A percentile compares a stretch with the other conserved stretches of the same genome.
These are phyloP conservation scores for Globisporangium mamillatum DNA, from an alignment of 352 stramenopile genomes.

Conservation along the genomic window DNA sequence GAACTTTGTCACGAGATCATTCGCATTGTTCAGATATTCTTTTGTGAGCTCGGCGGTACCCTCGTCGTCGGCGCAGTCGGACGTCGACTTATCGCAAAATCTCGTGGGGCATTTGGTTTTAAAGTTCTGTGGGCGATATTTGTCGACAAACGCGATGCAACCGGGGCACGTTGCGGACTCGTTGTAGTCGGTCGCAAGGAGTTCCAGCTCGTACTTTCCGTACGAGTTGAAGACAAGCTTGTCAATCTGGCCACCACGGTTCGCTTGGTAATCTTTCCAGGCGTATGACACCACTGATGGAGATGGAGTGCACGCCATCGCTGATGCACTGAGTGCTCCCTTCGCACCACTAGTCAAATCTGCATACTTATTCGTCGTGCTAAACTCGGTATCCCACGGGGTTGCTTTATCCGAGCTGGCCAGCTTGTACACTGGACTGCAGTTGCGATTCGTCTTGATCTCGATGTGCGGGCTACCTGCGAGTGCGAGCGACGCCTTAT, in stretches of 20 bases:
- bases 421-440: conserved; percentile 10
- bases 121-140: conserved; percentile 31
- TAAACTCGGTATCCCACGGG: no score
- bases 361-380: no score
- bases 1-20: conserved; percentile 23
- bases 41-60: conserved; percentile 25
- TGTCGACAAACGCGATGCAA: conserved; percentile 53
- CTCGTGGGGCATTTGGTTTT: conserved; percentile 30
- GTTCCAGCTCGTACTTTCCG: conserved; percentile 48
- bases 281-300: conserved; percentile 19
- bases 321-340: no score
- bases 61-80: conserved; percentile 4
- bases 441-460: conserved; percentile 1
- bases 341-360: no score
- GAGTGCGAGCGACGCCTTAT: not conserved
- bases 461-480: conserved; percentile 4
- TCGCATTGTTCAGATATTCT: conserved; percentile 26
- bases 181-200: conserved; percentile 49
- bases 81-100: conserved; percentile 35
- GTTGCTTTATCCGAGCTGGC: no score
- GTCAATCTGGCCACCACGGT: conserved; percentile 34
- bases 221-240: conserved; percentile 36
- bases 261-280: conserved; percentile 53
- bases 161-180: conserved; percentile 33
- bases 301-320: no score